phyloP scores from a whole-genome alignment of 495 filamentous ascomycete species.

The Xylaria cubensis region DNA sequence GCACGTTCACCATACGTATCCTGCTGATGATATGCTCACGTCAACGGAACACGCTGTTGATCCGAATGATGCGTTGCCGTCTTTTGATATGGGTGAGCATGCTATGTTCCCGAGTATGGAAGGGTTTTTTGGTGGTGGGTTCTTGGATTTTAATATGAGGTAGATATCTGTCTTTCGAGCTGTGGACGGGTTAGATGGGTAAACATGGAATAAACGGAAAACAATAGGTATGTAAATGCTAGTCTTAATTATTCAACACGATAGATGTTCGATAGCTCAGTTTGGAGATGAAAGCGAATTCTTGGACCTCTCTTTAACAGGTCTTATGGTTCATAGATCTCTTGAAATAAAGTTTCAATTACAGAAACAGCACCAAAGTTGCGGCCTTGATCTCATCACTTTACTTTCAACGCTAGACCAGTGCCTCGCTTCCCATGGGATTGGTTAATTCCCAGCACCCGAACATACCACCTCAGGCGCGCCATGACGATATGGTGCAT shows the following conservation, averaged over 20 bases:
- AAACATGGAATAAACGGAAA: neutral
- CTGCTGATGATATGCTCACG: conserved; percentile 23
- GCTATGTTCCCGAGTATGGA: conserved; percentile 42
- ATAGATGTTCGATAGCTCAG: neutral
- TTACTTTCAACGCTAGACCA: too few species aligned
- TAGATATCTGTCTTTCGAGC: conserved; percentile 21
- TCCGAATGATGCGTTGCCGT: conserved; percentile 25
- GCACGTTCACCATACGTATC: conserved; percentile 13
- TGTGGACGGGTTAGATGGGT: neutral
- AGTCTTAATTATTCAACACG: neutral
- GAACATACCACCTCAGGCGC: too few species aligned
- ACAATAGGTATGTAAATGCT: neutral
- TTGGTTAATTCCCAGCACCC: too few species aligned
- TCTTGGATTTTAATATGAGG: conserved; percentile 38
- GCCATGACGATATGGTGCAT: too few species aligned
- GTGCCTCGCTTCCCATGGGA: too few species aligned
- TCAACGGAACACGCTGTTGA: conserved; percentile 23
- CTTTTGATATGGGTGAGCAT: conserved; percentile 34
- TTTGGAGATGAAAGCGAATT: neutral
- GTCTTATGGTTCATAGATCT: too few species aligned
- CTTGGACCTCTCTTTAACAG: too few species aligned
- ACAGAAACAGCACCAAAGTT: too few species aligned
- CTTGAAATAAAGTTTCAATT: too few species aligned
- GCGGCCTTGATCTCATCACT: too few species aligned
- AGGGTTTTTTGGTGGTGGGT: conserved; percentile 42